Percentiles rank a stretch among this genome's conserved stretches.
Conservation (phyloP, 495 filamentous ascomycete species). For the Penicillium fimorum region DNA sequence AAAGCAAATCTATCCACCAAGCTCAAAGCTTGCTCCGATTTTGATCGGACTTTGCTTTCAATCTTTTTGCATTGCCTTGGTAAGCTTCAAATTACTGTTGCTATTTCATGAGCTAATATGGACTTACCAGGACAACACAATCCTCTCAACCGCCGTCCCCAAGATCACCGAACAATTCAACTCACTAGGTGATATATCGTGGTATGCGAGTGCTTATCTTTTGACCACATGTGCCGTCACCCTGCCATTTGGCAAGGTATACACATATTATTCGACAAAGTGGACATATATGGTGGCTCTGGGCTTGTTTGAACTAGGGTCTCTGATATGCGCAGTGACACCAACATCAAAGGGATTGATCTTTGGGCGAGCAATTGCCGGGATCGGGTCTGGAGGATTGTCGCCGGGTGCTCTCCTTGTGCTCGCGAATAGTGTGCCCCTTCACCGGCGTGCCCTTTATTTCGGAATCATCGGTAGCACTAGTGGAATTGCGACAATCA, state of each 20-base stretch:
- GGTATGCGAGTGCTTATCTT: conserved; percentile 72
- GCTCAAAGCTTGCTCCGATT: conserved; percentile 53
- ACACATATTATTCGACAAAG: conserved; percentile 77
- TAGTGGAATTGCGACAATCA: conserved; percentile 75
- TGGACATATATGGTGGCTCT: conserved; percentile 70
- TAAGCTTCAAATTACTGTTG: conserved; percentile 24
- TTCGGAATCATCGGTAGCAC: conserved; percentile 74
- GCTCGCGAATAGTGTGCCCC: conserved; percentile 71
- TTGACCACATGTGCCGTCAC: conserved; percentile 73
- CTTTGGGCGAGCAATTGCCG: conserved; percentile 79
- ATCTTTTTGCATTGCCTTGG: conserved; percentile 64
- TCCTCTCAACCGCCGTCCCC: conserved; percentile 83
- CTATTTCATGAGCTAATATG: neutral
- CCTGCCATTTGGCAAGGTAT: conserved; percentile 73
- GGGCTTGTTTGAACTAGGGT: conserved; percentile 77
- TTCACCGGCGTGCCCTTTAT: conserved; percentile 68
- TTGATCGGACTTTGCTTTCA: conserved; percentile 59
- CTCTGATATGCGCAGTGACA: conserved; percentile 73
- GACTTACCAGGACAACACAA: conserved; percentile 63
- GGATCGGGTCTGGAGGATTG: conserved; percentile 76
- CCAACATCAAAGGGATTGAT: conserved; percentile 74
- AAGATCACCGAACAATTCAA: conserved; percentile 79
- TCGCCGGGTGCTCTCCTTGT: conserved; percentile 81
- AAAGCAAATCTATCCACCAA: conserved; percentile 47
- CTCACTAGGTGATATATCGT: conserved; percentile 71